Evolutionary conservation across 805 yeast species (phyloP).

Genomic region (Candida tallmaniae): DNA sequence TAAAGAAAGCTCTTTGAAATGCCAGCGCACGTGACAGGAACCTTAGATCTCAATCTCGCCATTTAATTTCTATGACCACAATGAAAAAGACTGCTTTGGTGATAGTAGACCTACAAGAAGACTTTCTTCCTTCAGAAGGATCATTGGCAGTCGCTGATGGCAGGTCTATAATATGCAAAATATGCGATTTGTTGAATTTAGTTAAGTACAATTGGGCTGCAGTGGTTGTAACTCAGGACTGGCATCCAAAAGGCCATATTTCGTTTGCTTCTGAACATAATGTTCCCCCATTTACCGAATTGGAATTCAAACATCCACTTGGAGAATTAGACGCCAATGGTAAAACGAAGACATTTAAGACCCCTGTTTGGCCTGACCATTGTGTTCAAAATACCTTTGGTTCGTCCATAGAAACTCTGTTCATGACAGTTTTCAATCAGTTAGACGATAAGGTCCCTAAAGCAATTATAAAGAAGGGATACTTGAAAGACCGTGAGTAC

Average conservation of each 20-base stretch:
- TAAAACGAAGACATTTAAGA: constrained; percentile 25
- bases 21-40: too few species aligned
- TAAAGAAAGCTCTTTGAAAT: too few species aligned
- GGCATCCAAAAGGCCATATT: constrained; percentile 79
- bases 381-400: constrained; percentile 75
- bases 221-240: constrained; percentile 74
- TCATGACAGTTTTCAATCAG: constrained; percentile 33
- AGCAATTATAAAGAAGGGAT: constrained; percentile 63
- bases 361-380: constrained; percentile 86
- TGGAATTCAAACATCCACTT: constrained; percentile 50
- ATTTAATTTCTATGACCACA: background rate
- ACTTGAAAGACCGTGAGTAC: constrained; percentile 67
- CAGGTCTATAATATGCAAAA: constrained; percentile 48
- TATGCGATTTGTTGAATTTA: constrained; percentile 42
- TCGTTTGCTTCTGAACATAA: constrained; percentile 76
- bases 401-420: constrained; percentile 51
- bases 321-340: constrained; percentile 20
- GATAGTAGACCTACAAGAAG: constrained; percentile 80
- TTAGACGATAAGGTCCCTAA: constrained; percentile 27
- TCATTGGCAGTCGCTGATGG: constrained; percentile 71
- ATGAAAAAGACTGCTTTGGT: constrained; percentile 47
- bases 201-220: constrained; percentile 50
- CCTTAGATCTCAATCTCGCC: background rate
- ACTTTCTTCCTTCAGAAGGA: constrained; percentile 77
- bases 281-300: constrained; percentile 45